These are phyloP conservation scores for Ophiostoma triangulosporum DNA, from an alignment of 2,329 filamentous ascomycete species.

Conservation along the genomic window DNA sequence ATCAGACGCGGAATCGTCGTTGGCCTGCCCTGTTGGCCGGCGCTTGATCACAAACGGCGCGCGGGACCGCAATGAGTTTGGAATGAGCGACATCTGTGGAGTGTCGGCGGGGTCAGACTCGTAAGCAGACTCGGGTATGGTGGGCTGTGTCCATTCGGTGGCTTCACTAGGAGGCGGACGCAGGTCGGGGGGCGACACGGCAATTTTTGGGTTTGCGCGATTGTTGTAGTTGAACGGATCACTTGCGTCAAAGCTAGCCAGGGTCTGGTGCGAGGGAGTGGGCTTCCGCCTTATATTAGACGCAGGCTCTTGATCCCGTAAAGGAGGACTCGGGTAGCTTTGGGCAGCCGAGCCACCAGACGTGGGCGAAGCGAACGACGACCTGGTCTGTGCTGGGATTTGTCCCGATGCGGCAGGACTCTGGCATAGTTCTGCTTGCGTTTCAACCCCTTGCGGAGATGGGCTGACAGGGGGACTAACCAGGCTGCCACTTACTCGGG, in stretches of 20 bases:
- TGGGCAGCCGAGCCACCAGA: conserved; percentile 11
- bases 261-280: conserved; percentile 4
- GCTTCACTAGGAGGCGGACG: conserved; percentile 12
- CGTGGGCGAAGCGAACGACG: not conserved
- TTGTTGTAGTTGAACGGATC: conserved; percentile 16
- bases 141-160: conserved; percentile 35
- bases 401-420: conserved; percentile 15
- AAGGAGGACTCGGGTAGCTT: conserved; percentile 26
- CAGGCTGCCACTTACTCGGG: conserved; percentile 3
- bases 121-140: conserved; percentile 25
- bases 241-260: conserved; percentile 13
- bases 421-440: conserved; percentile 23
- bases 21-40: not conserved
- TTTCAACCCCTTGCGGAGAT: conserved; percentile 18
- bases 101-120: conserved; percentile 8
- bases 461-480: conserved; percentile 21
- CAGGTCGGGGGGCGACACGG: conserved; percentile 2
- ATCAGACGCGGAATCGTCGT: not conserved
- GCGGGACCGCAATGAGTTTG: conserved; percentile 4
- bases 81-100: conserved; percentile 11
- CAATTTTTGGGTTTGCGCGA: not conserved
- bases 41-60: conserved; percentile 1
- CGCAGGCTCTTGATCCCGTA: conserved; percentile 6
- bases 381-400: conserved; percentile 10
- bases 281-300: conserved; percentile 10